Evolutionary conservation across 108 stramenopile species (phyloP).

Genomic region (Pseudonitzschia delicatissima): DNA sequence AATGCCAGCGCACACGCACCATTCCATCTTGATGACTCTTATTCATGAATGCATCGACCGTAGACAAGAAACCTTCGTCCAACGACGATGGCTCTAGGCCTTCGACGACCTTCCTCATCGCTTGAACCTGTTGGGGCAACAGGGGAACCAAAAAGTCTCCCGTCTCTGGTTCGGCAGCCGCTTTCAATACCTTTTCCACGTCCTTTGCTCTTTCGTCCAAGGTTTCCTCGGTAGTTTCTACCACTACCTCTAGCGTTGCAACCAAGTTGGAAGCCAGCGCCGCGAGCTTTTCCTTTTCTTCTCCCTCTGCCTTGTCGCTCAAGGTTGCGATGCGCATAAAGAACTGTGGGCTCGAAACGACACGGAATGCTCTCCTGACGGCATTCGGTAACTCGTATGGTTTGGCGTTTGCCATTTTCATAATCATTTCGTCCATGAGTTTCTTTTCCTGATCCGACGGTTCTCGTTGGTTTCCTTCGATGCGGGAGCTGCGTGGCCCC

Average conservation of each 20-base stretch:
- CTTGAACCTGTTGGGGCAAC: conserved; percentile 51
- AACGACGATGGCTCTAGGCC: conserved; percentile 51
- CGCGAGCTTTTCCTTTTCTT: conserved; percentile 59
- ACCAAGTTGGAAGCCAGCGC: conserved; percentile 76
- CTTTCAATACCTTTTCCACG: conserved; percentile 75
- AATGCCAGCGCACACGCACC: conserved; percentile 26
- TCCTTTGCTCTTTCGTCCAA: conserved; percentile 79
- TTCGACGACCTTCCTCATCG: conserved; percentile 62
- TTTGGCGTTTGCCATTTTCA: conserved; percentile 71
- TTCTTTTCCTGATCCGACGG: conserved; percentile 60
- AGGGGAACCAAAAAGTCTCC: conserved; percentile 89
- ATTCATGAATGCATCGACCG: conserved; percentile 88
- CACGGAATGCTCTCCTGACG: conserved; percentile 77
- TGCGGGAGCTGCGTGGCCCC: conserved; percentile 30
- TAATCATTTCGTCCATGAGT: conserved; percentile 90
- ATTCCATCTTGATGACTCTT: conserved; percentile 86
- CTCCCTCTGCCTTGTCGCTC: conserved; percentile 46
- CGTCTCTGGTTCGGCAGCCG: conserved; percentile 77
- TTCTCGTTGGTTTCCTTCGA: conserved; percentile 76
- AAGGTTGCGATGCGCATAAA: conserved; percentile 82
- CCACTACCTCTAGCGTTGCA: conserved; percentile 71
- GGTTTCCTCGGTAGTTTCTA: conserved; percentile 66
- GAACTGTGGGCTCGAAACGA: conserved; percentile 78
- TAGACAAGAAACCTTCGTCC: conserved; percentile 82
- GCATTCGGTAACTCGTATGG: conserved; percentile 86